Conservation (phyloP, 768 basidiomycete genomes). For the Exidia glandulosa region DNA sequence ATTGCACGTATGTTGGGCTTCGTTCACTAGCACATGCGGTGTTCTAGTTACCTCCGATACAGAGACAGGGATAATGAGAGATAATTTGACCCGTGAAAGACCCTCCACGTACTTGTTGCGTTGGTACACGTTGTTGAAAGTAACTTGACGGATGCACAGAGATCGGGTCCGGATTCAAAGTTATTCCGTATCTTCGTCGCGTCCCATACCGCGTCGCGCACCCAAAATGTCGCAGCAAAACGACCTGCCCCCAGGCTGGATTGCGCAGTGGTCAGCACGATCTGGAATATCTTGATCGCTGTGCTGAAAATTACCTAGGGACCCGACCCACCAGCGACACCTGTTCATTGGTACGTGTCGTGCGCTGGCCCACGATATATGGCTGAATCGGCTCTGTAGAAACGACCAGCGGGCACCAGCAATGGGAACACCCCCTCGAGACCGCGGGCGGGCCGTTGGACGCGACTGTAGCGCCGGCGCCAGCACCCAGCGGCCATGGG, state of each 20-base stretch:
- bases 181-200: too few relatives aligned
- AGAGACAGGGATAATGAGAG: too few relatives aligned
- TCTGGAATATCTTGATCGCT: constrained; percentile 2
- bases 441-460: constrained; percentile 27
- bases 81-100: too few relatives aligned
- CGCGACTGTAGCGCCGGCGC: constrained; percentile 34
- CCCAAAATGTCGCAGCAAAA: background rate
- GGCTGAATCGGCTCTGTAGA: constrained; percentile 36
- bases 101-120: too few relatives aligned
- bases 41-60: too few relatives aligned
- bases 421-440: constrained; percentile 74
- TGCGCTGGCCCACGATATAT: background rate
- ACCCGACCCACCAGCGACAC: constrained; percentile 66
- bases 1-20: too few relatives aligned
- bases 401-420: constrained; percentile 67
- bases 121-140: too few relatives aligned
- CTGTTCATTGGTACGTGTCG: constrained; percentile 72
- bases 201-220: background rate
- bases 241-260: constrained; percentile 82
- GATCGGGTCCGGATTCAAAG: too few relatives aligned
- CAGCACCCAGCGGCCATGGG: constrained; percentile 24
- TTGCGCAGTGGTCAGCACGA: constrained; percentile 69
- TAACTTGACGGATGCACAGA: too few relatives aligned
- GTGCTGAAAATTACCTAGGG: constrained; percentile 40
- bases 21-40: too few relatives aligned